Evolutionary conservation across 2,329 filamentous ascomycete genomes (phyloP), one percentile per base, ranked within the genome.

Genomic region (Cordyceps tenuipes): DNA sequence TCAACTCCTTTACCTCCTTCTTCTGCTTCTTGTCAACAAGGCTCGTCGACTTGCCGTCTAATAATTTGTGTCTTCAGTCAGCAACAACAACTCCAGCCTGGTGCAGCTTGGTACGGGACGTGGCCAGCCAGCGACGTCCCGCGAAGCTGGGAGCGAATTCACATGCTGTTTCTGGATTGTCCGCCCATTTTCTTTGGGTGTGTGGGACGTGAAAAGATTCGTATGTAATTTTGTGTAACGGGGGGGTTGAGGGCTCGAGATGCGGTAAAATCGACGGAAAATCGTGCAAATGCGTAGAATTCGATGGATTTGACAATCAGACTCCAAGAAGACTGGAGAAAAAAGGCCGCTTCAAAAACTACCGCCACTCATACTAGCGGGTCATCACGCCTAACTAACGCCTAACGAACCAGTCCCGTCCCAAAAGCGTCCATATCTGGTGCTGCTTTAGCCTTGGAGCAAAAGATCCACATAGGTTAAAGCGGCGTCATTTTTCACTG

Each of bases 131-230:
- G 49, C 26, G 29, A 12, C 26, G 47, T 43, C 26, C 36, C 54
- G 21, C 36, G 17, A 59, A 41, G 23, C 7, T 10, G 49, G 34
- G 44, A 56, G n/a, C 52, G 48, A 43, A 43, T 41, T 41, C 23
- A 66, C 75, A 47, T 69, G 85, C 85, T 85, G 78, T 86, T 83
- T 82, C 85, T 82, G 9, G 49, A 47, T 73, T 8, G 83, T 82
- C 85, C 85, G 77, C 85, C 85, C 85, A 88, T 89, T 64, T 66
- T 80, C 5, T 66, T 50, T 49, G 36, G 34, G 17, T n/a, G 59
- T 36, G n/a, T 65, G 66, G 56, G 21, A 61, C 57, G 21, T 57
- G 57, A 51, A 47, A 47, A 53, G 26, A 57, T 48, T 1, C 23
- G 62, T 59, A 39, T 44, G 48, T 52, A 53, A 39, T 17, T 19